A percentile compares a stretch with the other conserved stretches of the same genome.
Evolutionary conservation across 73 alveolate genomes (phyloP).

Genomic region (Paramecium primaurelia): DNA sequence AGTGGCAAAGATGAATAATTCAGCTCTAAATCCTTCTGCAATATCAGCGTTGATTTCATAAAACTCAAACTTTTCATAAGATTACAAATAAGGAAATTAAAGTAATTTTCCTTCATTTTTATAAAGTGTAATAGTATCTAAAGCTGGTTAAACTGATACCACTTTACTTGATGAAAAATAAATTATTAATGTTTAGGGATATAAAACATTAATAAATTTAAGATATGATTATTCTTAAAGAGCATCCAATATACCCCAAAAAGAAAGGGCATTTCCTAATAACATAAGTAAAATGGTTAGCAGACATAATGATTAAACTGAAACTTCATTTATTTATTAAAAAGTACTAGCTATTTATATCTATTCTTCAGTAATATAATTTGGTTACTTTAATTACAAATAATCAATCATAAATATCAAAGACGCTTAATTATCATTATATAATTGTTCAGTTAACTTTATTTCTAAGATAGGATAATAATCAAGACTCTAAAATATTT

Average conservation of each 20-base stretch:
- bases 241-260: neutral
- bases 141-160: neutral
- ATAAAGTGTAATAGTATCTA: neutral
- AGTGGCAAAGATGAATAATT: neutral
- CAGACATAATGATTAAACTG: neutral
- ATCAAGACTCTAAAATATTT: neutral
- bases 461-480: neutral
- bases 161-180: neutral
- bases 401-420: neutral
- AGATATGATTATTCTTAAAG: neutral
- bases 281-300: neutral
- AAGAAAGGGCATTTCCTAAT: neutral
- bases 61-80: neutral
- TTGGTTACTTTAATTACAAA: neutral
- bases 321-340: neutral
- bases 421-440: neutral
- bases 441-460: neutral
- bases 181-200: neutral
- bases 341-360: neutral
- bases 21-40: neutral
- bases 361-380: neutral
- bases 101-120: neutral
- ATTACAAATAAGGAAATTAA: neutral
- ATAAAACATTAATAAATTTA: neutral
- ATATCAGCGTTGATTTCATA: neutral